Percentiles rank a stretch among this genome's conserved stretches.
Evolutionary conservation across 495 filamentous ascomycete genomes (phyloP).

Genomic region (Parmelia sp.): DNA sequence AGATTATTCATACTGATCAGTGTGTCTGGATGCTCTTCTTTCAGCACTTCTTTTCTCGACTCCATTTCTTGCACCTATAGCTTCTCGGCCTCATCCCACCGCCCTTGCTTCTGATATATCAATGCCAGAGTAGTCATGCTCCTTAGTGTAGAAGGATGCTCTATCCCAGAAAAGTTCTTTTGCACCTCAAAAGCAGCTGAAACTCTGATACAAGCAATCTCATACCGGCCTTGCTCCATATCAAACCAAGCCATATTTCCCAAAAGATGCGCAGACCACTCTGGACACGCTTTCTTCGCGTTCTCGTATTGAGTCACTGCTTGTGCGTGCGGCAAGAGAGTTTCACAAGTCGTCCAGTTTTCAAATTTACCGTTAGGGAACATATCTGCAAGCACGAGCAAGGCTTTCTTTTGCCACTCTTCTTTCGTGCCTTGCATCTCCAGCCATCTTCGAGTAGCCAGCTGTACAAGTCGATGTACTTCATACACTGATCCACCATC

Average conservation of each 20-base stretch:
- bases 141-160: slow-evolving; percentile 18
- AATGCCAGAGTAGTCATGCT: slow-evolving; percentile 20
- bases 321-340: background rate
- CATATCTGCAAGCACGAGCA: background rate
- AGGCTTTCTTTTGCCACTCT: background rate
- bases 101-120: slow-evolving; percentile 18
- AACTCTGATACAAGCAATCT: slow-evolving; percentile 23
- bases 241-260: slow-evolving; percentile 1
- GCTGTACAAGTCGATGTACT: slow-evolving; percentile 26
- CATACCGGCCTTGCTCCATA: slow-evolving; percentile 20
- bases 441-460: slow-evolving; percentile 28
- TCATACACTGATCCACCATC: slow-evolving; percentile 12
- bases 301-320: slow-evolving; percentile 21
- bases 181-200: too few species aligned
- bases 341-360: background rate
- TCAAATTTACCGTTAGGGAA: background rate
- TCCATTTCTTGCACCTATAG: slow-evolving; percentile 23
- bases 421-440: slow-evolving; percentile 8
- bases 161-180: too few species aligned
- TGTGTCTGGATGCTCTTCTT: slow-evolving; percentile 34
- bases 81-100: slow-evolving; percentile 29
- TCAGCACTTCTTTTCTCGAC: slow-evolving; percentile 25
- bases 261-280: slow-evolving; percentile 2
- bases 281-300: background rate
- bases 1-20: background rate